Evolutionary conservation across 2,329 filamentous ascomycete species (phyloP), one percentile per base, ranked within the genome.

Genomic region (Cryphonectria parasitica): DNA sequence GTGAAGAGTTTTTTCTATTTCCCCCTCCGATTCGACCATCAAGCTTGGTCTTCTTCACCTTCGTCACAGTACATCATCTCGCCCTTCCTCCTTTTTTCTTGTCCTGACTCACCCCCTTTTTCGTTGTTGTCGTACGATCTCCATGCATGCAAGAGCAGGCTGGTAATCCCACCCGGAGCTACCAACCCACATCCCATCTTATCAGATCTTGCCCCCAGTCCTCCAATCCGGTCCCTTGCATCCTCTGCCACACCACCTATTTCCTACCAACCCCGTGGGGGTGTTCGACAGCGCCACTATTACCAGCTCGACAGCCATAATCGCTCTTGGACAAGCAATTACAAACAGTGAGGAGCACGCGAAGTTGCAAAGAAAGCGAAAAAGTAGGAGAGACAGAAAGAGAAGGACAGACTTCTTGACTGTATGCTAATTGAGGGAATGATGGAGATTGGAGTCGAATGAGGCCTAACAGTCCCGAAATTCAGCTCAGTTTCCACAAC

Each of bases 1-100:
- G 17, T 64, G 63, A 64, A 64, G 63, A 64, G 41, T 45, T 64
- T 64, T 64, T 34, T 4, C 8, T 10, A 17, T 25, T 22, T 52
- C n/a, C 8, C 22, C 25, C 19, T 10, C 5, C 43, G n/a, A 45
- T 45, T 64, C 36, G n/a, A 25, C 39, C 39, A 49, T n/a, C 19
- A 49, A n/a, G 45, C 22, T 7, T 49, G 8, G 45, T n/a, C 22
- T n/a, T 31, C 15, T 31, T 45, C 15, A 10, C 61, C 15, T 28
- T 45, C 60, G 36, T 28, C 61, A 28, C n/a, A 64, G 39, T 64
- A 64, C 63, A 64, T 64, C 63, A 64, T 64, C 63, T 34, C 41
- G 63, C 22, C 63, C 17, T 17, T 45, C 43, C 41, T 52, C 43
- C 28, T 64, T 34, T 52, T 19, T 64, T 15, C n/a, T n/a, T n/a